These are phyloP conservation scores for Dictyostelium citrinum DNA, from an alignment of 78 protist species.

Conservation along the genomic window DNA sequence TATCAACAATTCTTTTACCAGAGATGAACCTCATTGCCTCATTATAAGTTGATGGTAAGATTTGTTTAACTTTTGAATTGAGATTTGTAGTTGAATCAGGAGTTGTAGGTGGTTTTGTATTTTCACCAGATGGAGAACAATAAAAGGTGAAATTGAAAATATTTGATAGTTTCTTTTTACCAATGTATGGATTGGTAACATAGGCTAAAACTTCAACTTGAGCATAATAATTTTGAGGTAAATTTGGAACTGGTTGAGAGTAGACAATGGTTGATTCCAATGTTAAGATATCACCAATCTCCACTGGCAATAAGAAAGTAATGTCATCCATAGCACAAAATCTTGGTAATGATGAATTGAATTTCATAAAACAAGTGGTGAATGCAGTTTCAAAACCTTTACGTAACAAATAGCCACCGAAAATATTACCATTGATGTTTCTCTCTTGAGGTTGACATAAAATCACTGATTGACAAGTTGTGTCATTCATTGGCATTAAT, in stretches of 20 bases:
- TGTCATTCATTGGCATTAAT: conserved; percentile 40
- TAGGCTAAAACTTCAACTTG: conserved; percentile 70
- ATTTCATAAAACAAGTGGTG: conserved; percentile 36
- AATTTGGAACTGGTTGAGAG: neutral
- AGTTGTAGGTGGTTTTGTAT: neutral
- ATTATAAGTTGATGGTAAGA: conserved; percentile 59
- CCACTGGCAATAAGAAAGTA: conserved; percentile 56
- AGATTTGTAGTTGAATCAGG: neutral
- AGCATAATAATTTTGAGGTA: conserved; percentile 4
- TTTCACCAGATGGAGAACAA: conserved; percentile 9
- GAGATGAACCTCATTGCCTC: conserved; percentile 70
- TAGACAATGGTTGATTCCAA: conserved; percentile 73
- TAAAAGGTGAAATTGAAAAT: conserved; percentile 72
- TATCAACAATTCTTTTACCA: conserved; percentile 64
- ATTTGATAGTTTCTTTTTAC: conserved; percentile 60
- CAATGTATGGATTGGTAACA: conserved; percentile 47
- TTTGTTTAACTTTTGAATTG: neutral
- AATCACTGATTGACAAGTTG: conserved; percentile 11
- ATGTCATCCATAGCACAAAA: conserved; percentile 79
- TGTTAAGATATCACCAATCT: conserved; percentile 67
- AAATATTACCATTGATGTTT: conserved; percentile 72
- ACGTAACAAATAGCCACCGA: conserved; percentile 79
- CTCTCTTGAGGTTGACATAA: conserved; percentile 81
- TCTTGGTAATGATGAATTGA: conserved; percentile 29
- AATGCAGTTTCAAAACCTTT: conserved; percentile 80